phyloP scores from a whole-genome alignment of 2,329 filamentous ascomycete species.

The Aspergillus brunneoviolaceus region DNA sequence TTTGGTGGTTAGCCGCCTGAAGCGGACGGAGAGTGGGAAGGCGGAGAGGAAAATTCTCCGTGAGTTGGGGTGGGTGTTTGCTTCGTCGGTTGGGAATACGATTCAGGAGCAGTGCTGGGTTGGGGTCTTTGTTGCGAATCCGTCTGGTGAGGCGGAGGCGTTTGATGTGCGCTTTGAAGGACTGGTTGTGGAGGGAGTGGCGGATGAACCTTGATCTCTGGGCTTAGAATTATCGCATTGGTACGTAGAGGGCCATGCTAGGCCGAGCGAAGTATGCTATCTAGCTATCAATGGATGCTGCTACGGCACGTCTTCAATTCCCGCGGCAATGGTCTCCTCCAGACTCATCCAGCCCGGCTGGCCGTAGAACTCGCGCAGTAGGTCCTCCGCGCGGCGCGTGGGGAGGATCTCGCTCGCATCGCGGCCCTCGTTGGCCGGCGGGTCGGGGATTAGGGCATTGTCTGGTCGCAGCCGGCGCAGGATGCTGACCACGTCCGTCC shows the following conservation, averaged over 20 bases:
- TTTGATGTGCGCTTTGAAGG: neutral
- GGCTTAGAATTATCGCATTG: too few relatives aligned
- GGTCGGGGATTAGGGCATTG: constrained; percentile 26
- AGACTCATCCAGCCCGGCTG: neutral
- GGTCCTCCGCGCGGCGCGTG: neutral
- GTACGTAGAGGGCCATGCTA: too few relatives aligned
- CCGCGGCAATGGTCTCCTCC: neutral
- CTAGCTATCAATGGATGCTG: neutral
- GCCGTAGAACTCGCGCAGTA: neutral
- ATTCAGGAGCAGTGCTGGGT: neutral
- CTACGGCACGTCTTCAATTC: neutral
- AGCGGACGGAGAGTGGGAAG: neutral
- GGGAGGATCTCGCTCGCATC: neutral
- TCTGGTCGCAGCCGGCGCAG: constrained; percentile 28
- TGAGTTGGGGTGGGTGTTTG: neutral
- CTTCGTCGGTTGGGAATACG: neutral
- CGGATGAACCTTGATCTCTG: neutral
- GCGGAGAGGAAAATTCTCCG: neutral
- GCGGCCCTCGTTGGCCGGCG: neutral
- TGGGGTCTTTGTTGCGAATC: neutral
- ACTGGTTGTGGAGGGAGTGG: neutral
- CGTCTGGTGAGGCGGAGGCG: neutral
- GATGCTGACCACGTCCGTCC: constrained; percentile 41
- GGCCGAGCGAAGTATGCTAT: too few relatives aligned
- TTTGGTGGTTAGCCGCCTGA: neutral